A percentile compares a stretch with the other conserved stretches of the same genome.
Evolutionary conservation across 345 rosid genomes (phyloP).

Genomic region (Litchi chinensis): DNA sequence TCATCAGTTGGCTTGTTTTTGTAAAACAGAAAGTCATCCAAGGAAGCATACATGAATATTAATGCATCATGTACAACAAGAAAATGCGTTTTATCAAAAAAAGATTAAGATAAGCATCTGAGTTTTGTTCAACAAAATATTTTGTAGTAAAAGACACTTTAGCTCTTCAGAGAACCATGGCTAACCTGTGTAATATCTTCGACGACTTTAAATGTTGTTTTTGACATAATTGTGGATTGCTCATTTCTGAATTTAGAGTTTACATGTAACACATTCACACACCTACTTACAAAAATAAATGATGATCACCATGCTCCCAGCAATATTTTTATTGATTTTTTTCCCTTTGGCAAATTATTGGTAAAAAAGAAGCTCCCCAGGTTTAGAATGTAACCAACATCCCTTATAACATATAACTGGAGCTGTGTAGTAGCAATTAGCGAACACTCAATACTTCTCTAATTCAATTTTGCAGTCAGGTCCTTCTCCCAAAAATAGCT

Average conservation of each 20-base stretch:
- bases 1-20: neutral
- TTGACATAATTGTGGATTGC: neutral
- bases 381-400: neutral
- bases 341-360: no score
- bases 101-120: neutral
- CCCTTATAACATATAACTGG: neutral
- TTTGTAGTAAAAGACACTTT: neutral
- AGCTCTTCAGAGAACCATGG: neutral
- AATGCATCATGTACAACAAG: neutral
- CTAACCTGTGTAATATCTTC: neutral
- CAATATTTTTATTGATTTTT: no score
- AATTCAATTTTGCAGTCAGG: neutral
- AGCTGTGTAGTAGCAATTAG: neutral
- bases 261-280: no score
- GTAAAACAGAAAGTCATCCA: neutral
- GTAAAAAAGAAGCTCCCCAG: neutral
- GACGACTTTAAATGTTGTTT: neutral
- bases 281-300: neutral
- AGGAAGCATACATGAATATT: neutral
- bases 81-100: neutral
- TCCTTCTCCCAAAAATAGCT: neutral
- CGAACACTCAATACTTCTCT: neutral
- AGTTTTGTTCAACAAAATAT: neutral
- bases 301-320: neutral
- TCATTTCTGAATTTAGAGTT: neutral